These are phyloP conservation scores for Auricularia heimuer DNA, from an alignment of 768 basidiomycete species.

Conservation along the genomic window DNA sequence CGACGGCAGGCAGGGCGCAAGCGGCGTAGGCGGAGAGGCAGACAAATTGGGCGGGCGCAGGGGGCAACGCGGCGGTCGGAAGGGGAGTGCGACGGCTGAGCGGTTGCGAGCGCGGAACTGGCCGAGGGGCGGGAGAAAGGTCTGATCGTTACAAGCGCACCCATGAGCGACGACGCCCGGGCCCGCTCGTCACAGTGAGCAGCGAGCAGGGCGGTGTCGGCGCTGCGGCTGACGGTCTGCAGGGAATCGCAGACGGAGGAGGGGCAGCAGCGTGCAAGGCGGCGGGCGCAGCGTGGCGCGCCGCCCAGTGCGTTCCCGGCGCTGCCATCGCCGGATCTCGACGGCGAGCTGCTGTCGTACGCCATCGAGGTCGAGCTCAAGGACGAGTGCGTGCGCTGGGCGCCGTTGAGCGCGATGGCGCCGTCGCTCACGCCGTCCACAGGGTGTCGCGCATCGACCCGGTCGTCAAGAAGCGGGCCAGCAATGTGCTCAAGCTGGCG, in stretches of 20 bases:
- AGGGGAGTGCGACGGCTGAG: too few relatives aligned
- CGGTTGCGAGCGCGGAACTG: too few relatives aligned
- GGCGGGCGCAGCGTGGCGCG: not conserved
- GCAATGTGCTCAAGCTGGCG: constrained; percentile 65
- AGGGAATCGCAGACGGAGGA: not conserved
- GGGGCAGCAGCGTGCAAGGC: not conserved
- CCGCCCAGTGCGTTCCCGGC: not conserved
- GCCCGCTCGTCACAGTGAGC: not conserved
- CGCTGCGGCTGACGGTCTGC: not conserved
- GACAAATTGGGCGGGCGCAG: too few relatives aligned
- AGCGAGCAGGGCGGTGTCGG: not conserved
- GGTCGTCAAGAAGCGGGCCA: constrained; percentile 56
- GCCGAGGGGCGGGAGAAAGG: too few relatives aligned
- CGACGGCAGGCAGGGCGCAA: too few relatives aligned
- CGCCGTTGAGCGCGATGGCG: not conserved
- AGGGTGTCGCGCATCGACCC: constrained; percentile 1
- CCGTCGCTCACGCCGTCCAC: not conserved
- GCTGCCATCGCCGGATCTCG: not conserved
- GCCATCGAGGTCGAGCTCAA: constrained; percentile 2
- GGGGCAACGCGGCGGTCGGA: too few relatives aligned
- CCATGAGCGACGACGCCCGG: not conserved
- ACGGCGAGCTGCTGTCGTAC: constrained; percentile 1
- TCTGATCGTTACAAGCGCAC: not conserved
- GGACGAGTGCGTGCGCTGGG: not conserved
- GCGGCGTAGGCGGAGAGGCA: too few relatives aligned